phyloP scores from a whole-genome alignment of 177 flowering plant genomes.

The Vitis hybrid region DNA sequence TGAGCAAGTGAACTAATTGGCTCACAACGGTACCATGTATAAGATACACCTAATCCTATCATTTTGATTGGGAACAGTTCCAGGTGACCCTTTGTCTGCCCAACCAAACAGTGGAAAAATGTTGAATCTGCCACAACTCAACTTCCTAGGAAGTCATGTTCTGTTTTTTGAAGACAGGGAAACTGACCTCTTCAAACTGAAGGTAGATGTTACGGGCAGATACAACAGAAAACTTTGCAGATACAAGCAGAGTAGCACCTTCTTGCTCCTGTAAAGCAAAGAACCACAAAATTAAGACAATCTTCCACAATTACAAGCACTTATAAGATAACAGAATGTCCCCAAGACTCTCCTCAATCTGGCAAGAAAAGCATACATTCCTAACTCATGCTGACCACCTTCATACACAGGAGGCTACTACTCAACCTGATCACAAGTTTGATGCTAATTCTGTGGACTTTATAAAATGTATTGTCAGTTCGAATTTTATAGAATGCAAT shows the following conservation, averaged over 20 bases:
- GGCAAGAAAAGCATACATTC: neutral
- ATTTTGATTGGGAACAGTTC: neutral
- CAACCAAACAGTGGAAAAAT: neutral
- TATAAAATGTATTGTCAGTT: no score
- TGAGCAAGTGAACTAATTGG: no score
- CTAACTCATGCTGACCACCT: no score
- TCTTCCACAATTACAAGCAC: neutral
- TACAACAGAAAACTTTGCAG: slow-evolving; percentile 80
- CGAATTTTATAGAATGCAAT: no score
- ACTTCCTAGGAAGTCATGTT: slow-evolving; percentile 1
- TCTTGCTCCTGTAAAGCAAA: slow-evolving; percentile 67
- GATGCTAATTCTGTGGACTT: no score
- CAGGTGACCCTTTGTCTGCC: neutral
- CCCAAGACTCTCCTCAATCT: neutral
- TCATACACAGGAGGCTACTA: no score
- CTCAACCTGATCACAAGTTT: no score
- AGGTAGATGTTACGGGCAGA: slow-evolving; percentile 82
- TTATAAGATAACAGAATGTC: no score
- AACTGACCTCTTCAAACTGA: slow-evolving; percentile 83
- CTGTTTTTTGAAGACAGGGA: neutral
- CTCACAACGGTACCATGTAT: neutral
- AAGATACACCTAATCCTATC: neutral
- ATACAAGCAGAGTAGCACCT: slow-evolving; percentile 89
- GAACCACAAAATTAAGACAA: neutral
- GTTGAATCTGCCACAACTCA: neutral